Conservation (phyloP, 441 rosid species). For the Euphorbia schlechtendalii region DNA sequence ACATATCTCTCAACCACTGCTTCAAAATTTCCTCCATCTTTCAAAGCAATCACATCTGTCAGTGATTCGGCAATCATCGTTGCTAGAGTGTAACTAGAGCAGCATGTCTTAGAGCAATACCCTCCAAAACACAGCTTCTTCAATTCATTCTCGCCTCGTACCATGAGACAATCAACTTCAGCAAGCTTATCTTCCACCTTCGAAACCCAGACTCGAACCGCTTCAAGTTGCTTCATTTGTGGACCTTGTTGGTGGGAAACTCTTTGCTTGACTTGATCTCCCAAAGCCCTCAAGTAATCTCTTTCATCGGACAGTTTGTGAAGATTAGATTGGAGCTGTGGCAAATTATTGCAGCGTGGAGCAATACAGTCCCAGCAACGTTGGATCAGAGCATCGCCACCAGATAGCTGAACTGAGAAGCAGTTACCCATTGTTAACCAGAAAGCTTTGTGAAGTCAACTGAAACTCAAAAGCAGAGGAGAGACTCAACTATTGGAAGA, state of each 20-base stretch:
- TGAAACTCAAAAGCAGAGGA: background rate
- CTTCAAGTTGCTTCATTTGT: background rate
- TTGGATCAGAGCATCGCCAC: background rate
- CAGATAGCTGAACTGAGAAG: background rate
- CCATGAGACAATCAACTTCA: background rate
- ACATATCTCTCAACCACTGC: background rate
- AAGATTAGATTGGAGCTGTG: background rate
- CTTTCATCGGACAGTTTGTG: background rate
- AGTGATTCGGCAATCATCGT: background rate
- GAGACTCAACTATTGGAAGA: background rate
- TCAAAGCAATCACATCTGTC: background rate
- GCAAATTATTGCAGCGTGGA: background rate
- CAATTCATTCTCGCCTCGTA: background rate
- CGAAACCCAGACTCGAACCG: background rate
- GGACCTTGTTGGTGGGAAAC: background rate
- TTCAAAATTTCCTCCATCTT: background rate
- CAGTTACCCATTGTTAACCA: background rate
- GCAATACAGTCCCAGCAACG: background rate
- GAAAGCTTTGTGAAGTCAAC: background rate
- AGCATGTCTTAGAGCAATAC: background rate
- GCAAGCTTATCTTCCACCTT: background rate
- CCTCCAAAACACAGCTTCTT: background rate
- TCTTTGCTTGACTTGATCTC: background rate
- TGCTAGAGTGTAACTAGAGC: background rate
- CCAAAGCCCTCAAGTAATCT: background rate